phyloP scores from a whole-genome alignment of 164 flowering plant species.

The Paratinospora sagittata region DNA sequence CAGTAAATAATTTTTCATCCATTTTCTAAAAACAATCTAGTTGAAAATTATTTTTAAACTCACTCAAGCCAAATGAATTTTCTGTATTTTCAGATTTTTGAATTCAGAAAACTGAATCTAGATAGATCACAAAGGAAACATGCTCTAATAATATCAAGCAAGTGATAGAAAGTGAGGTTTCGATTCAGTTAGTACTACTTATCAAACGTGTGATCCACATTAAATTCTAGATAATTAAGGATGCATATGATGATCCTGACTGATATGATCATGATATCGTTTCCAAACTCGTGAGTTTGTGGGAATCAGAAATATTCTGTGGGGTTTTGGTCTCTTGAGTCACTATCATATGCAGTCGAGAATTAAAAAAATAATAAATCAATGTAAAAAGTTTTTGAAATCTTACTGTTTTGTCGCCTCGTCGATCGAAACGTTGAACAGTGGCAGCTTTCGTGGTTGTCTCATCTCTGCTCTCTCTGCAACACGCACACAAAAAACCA shows the following conservation, averaged over 20 bases:
- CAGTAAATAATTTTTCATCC: too few species aligned
- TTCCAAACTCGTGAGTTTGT: conserved; percentile 1
- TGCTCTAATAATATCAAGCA: too few species aligned
- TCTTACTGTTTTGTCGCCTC: conserved; percentile 39
- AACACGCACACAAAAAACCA: conserved; percentile 46
- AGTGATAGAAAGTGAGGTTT: too few species aligned
- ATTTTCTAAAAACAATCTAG: too few species aligned
- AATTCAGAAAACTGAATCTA: too few species aligned
- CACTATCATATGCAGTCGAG: neutral
- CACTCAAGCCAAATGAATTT: too few species aligned
- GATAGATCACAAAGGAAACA: too few species aligned
- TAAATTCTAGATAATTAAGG: too few species aligned
- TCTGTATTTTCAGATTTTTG: too few species aligned
- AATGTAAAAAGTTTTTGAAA: conserved; percentile 17
- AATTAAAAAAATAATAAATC: conserved; percentile 3
- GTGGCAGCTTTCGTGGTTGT: conserved; percentile 74
- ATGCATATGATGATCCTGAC: neutral
- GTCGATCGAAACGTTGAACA: conserved; percentile 69
- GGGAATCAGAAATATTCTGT: conserved; percentile 11
- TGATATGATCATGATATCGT: neutral
- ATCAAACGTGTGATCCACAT: too few species aligned
- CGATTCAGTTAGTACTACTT: too few species aligned
- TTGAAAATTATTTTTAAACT: too few species aligned
- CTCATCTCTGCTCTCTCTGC: conserved; percentile 18
- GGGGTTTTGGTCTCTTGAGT: conserved; percentile 2